Conservation (phyloP, 164 flowering plant genomes). For the Chimonanthus praecox region DNA sequence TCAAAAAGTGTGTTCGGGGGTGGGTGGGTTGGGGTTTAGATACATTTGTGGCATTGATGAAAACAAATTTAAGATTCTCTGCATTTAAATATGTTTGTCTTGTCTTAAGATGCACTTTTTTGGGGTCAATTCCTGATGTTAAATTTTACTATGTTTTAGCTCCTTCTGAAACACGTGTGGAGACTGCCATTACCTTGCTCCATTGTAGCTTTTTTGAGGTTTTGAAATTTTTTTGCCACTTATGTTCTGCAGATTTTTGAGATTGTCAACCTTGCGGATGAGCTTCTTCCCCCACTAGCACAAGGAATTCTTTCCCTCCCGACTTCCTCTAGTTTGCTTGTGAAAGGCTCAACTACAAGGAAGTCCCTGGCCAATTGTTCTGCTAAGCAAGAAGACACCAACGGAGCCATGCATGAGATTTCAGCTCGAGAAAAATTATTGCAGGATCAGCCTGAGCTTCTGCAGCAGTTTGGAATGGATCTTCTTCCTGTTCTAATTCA, state of each 20-base stretch:
- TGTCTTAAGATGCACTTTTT: too few relatives aligned
- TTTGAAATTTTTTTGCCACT: not conserved
- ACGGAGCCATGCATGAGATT: constrained; percentile 51
- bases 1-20: too few relatives aligned
- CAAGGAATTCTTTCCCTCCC: constrained; percentile 92
- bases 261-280: constrained; percentile 95
- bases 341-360: constrained; percentile 57
- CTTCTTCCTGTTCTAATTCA: constrained; percentile 91
- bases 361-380: constrained; percentile 48
- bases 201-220: not conserved
- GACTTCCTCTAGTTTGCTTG: constrained; percentile 44
- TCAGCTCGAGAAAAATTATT: constrained; percentile 77
- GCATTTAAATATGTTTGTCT: too few relatives aligned
- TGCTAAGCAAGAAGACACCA: constrained; percentile 61
- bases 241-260: constrained; percentile 67
- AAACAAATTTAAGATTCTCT: too few relatives aligned
- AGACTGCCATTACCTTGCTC: not conserved
- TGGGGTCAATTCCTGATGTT: too few relatives aligned
- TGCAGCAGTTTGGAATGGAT: constrained; percentile 92
- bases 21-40: too few relatives aligned
- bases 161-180: too few relatives aligned
- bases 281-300: constrained; percentile 95
- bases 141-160: too few relatives aligned
- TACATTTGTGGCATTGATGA: too few relatives aligned
- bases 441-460: constrained; percentile 87